A percentile compares a stretch with the other conserved stretches of the same genome.
These are phyloP conservation scores for Populus alba DNA, from an alignment of 345 rosid species.

Conservation along the genomic window DNA sequence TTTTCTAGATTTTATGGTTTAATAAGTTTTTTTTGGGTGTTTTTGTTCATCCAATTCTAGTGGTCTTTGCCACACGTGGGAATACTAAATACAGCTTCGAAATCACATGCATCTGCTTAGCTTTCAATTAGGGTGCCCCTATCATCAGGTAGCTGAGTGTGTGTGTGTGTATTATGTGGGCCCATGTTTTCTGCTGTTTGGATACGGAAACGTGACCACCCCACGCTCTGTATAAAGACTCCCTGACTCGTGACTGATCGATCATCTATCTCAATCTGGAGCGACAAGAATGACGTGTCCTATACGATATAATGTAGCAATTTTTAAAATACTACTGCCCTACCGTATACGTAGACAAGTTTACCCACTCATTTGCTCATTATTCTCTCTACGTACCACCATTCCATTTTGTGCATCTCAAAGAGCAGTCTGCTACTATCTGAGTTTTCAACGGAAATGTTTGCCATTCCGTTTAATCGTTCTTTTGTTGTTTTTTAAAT, in stretches of 20 bases:
- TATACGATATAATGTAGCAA: background rate
- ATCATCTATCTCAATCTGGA: background rate
- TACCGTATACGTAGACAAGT: conserved; percentile 8
- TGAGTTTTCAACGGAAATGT: too few species aligned
- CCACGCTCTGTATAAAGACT: background rate
- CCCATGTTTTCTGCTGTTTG: background rate
- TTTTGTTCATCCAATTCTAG: too few species aligned
- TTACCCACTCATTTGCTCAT: conserved; percentile 19
- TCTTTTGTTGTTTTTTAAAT: too few species aligned
- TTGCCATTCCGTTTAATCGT: too few species aligned
- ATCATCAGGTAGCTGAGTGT: background rate
- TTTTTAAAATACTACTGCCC: background rate
- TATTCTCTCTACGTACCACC: conserved; percentile 6
- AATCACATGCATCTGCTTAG: conserved; percentile 1
- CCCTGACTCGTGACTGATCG: background rate
- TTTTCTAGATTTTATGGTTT: too few species aligned
- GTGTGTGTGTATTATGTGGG: background rate
- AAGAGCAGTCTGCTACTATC: too few species aligned
- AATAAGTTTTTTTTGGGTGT: too few species aligned
- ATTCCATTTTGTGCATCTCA: background rate
- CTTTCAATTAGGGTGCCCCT: background rate
- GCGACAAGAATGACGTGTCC: background rate
- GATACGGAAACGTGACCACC: background rate
- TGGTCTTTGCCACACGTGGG: background rate
- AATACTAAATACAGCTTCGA: background rate